These are phyloP conservation scores for Erythrophleum ivorense DNA, from an alignment of 331 rosid genomes.

Conservation along the genomic window DNA sequence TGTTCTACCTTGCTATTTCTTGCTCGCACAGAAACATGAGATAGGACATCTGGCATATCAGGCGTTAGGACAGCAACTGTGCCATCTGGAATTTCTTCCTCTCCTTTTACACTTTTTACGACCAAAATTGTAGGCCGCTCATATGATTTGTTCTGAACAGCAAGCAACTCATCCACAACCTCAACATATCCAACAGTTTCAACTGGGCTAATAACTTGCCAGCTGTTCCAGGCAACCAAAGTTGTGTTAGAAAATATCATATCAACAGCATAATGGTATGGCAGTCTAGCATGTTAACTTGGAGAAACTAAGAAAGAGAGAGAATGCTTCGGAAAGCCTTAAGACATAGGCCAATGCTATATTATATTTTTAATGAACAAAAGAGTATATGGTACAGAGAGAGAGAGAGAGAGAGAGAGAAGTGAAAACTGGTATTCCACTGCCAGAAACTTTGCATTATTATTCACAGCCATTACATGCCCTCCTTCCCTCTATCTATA, in stretches of 20 bases:
- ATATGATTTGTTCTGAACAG: conserved; percentile 85
- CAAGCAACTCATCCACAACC: conserved; percentile 86
- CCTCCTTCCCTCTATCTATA: not conserved
- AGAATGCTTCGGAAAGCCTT: not conserved
- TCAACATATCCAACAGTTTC: conserved; percentile 87
- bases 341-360: not conserved
- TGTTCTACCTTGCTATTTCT: conserved; percentile 86
- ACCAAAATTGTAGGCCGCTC: conserved; percentile 89
- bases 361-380: not conserved
- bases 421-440: not conserved
- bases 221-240: conserved; percentile 64
- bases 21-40: conserved; percentile 99
- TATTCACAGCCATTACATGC: not conserved
- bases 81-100: conserved; percentile 99
- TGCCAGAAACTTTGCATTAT: not conserved
- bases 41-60: conserved; percentile 98
- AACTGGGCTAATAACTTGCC: conserved; percentile 98
- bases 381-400: not conserved
- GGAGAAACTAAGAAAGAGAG: not conserved
- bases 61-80: conserved; percentile 96
- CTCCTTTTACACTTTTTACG: conserved; percentile 88
- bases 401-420: not conserved
- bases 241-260: conserved; percentile 47
- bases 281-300: conserved; percentile 23
- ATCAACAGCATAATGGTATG: conserved; percentile 23